A percentile compares a stretch with the other conserved stretches of the same genome.
These are phyloP conservation scores for Westerdykella aurantiaca DNA, from an alignment of 2,329 filamentous ascomycete genomes.

Conservation along the genomic window DNA sequence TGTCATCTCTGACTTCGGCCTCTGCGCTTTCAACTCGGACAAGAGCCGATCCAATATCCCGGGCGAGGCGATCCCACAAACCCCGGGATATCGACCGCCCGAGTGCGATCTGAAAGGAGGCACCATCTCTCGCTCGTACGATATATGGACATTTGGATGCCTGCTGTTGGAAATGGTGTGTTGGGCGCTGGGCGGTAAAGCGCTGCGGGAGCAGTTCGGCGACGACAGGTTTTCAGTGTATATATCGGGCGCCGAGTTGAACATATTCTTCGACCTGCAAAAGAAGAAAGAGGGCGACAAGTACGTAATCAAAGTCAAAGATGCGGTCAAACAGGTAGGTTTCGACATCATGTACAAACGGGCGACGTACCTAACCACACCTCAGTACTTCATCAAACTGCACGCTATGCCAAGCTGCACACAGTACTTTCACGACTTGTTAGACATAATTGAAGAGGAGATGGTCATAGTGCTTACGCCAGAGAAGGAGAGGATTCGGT, in stretches of 20 bases:
- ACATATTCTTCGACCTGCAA: slow-evolving; percentile 14
- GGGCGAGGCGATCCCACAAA: background rate
- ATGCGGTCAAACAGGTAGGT: slow-evolving; percentile 6
- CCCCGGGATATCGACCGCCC: slow-evolving; percentile 10
- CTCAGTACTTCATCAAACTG: slow-evolving; percentile 1
- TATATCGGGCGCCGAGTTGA: slow-evolving; percentile 2
- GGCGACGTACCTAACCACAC: background rate
- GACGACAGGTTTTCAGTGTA: background rate
- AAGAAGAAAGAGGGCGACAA: background rate
- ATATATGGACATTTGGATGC: slow-evolving; percentile 19
- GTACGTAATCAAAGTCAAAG: slow-evolving; percentile 8
- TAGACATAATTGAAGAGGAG: slow-evolving; percentile 9
- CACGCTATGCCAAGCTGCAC: slow-evolving; percentile 9
- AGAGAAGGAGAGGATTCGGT: slow-evolving; percentile 1
- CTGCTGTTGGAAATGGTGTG: slow-evolving; percentile 12
- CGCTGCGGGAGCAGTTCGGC: background rate
- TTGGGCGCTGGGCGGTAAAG: slow-evolving; percentile 9
- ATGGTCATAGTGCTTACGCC: slow-evolving; percentile 10
- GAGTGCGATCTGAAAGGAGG: slow-evolving; percentile 13
- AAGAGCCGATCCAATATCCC: slow-evolving; percentile 5
- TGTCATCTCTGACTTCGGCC: slow-evolving; percentile 9
- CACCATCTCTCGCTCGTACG: slow-evolving; percentile 9
- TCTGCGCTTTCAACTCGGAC: slow-evolving; percentile 3
- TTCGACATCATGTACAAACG: background rate
- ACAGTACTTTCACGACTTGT: slow-evolving; percentile 11